phyloP scores from a whole-genome alignment of 1,284 basidiomycete species.

The Ustilago bromivora region DNA sequence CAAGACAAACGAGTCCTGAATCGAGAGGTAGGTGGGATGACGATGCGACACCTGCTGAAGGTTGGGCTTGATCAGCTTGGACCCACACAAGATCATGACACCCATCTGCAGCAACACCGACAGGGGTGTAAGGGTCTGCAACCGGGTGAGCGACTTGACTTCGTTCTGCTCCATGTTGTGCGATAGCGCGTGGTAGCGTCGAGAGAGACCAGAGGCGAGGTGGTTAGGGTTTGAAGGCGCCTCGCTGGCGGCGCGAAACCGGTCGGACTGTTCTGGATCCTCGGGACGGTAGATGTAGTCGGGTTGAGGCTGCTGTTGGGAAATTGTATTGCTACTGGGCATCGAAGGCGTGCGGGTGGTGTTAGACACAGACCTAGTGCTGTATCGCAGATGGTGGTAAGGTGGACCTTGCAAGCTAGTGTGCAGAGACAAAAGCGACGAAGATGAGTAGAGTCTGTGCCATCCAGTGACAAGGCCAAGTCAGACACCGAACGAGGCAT shows the following conservation, averaged over 20 bases:
- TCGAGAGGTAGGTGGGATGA: slow-evolving; percentile 80
- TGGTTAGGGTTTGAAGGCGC: slow-evolving; percentile 23
- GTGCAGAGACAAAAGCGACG: background rate
- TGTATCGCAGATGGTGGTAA: background rate
- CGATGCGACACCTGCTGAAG: slow-evolving; percentile 44
- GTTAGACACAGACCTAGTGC: slow-evolving; percentile 3
- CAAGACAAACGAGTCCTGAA: slow-evolving; percentile 76
- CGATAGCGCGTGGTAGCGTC: slow-evolving; percentile 40
- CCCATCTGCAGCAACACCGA: slow-evolving; percentile 53
- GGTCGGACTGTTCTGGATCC: slow-evolving; percentile 48
- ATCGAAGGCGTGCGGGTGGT: slow-evolving; percentile 3
- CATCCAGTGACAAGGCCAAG: background rate
- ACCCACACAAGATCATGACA: slow-evolving; percentile 51
- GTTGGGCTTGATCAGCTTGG: slow-evolving; percentile 51
- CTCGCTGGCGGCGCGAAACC: slow-evolving; percentile 25
- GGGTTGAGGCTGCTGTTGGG: slow-evolving; percentile 66
- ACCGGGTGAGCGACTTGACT: slow-evolving; percentile 44
- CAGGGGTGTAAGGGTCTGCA: slow-evolving; percentile 56
- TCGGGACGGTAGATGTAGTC: slow-evolving; percentile 58
- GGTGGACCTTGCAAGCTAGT: background rate
- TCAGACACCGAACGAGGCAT: background rate
- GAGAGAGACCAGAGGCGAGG: slow-evolving; percentile 23
- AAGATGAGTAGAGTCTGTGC: background rate
- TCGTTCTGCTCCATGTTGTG: slow-evolving; percentile 46
- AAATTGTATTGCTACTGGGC: slow-evolving; percentile 28